Percentiles rank a stretch among this genome's conserved stretches.
These are phyloP conservation scores for Letharia columbiana DNA, from an alignment of 495 filamentous ascomycete genomes.

Conservation along the genomic window DNA sequence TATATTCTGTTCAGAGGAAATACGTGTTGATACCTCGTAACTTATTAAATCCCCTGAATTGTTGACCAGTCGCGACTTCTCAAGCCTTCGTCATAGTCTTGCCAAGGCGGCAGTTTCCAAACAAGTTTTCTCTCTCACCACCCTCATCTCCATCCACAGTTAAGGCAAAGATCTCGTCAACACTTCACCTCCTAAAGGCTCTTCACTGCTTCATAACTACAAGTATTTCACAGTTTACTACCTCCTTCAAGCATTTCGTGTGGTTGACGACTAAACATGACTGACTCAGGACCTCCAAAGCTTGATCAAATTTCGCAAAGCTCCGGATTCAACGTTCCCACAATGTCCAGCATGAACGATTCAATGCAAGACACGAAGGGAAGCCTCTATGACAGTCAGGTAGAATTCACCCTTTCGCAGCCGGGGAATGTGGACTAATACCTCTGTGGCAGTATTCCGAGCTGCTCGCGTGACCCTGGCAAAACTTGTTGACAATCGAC, in stretches of 20 bases:
- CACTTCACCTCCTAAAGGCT: background rate
- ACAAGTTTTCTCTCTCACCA: background rate
- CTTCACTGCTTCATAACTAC: background rate
- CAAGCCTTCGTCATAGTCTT: background rate
- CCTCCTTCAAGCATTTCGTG: background rate
- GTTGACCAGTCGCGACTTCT: background rate
- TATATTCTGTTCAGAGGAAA: too few relatives aligned
- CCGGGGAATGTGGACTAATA: conserved; percentile 2
- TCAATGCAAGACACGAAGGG: conserved; percentile 28
- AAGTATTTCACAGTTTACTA: conserved; percentile 5
- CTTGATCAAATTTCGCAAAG: conserved; percentile 20
- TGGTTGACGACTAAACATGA: conserved; percentile 10
- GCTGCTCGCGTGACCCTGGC: conserved; percentile 24
- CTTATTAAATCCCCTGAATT: background rate
- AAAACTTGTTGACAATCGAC: conserved; percentile 23
- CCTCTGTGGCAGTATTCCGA: conserved; percentile 20
- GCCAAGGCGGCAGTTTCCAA: background rate
- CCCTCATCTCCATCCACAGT: background rate
- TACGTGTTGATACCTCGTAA: too few relatives aligned
- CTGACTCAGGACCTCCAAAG: conserved; percentile 22
- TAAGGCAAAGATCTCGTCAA: background rate
- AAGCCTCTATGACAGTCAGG: conserved; percentile 30
- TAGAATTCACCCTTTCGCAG: conserved; percentile 12
- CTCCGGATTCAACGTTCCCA: conserved; percentile 21
- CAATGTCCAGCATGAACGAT: conserved; percentile 22